Evolutionary conservation across 208 protist species (phyloP), one percentile per base, ranked within the genome.

Genomic region (Acanthamoeba rhysodes): DNA sequence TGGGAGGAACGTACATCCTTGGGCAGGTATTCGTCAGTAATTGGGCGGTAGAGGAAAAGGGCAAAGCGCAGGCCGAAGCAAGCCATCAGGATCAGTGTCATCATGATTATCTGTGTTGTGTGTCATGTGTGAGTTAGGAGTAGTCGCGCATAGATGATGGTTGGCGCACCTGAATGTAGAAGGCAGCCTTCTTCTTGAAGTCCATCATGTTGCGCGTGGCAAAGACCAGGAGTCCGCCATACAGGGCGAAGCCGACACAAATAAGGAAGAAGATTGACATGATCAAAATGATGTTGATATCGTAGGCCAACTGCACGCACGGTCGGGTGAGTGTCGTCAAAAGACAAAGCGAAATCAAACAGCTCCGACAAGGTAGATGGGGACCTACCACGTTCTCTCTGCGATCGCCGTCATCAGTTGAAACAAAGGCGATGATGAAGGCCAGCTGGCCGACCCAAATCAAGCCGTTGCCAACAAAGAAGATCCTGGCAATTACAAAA

Each of bases 221-320:
- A 34, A 88, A 64, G 14, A 88, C 2, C 16, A 88, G 53, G 14
- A 88, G 80, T 2, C 27, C 80, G 29, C 80, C 80, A 9, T 88
- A 88, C 18, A 88, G 41, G 32, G 53, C 48, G 53, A 88, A 88
- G 10, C 27, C 80, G 10, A 88, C 80, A 9, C 80, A 88, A 9
- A 88, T 88, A 12, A 88, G 80, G 48, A 53, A 53, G 32, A 88
- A 88, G 48, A 88, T 62, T 0, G 80, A 53, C 41, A 88, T 62
- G 80, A 88, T 88, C 48, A 88, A 29, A 32, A 88, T 53, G 37
- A 88, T 57, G 80, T 88, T 88, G 80, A 88, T 62, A 12, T 88
- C 80, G 32, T 88, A 88, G 45, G 80, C 80, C 80, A 64, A 22
- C 48, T 88, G 41, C 57, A 24, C 57, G 57, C 57, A 62, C 76